Evolutionary conservation across 2,329 filamentous ascomycete species (phyloP).

Genomic region (Epicoccum nigrum): DNA sequence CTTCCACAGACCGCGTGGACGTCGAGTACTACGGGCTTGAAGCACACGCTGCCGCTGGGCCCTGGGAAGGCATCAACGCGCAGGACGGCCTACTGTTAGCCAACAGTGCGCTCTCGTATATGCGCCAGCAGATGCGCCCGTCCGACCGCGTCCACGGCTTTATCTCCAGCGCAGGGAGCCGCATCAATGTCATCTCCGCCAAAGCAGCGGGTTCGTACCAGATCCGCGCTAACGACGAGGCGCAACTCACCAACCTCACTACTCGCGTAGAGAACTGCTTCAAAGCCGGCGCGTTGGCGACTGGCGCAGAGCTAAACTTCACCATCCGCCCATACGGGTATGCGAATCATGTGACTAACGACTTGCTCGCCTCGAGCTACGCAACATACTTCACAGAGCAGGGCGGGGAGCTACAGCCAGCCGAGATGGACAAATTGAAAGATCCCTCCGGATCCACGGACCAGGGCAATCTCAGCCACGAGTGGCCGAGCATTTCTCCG

Average conservation of each 20-base stretch:
- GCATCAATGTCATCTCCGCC: constrained; percentile 20
- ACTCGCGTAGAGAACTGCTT: constrained; percentile 20
- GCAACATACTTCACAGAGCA: constrained; percentile 9
- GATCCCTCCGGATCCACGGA: constrained; percentile 19
- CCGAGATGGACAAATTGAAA: constrained; percentile 8
- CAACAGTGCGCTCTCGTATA: constrained; percentile 19
- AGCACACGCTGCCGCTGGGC: constrained; percentile 41
- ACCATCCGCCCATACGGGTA: constrained; percentile 21
- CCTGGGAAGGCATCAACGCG: constrained; percentile 38
- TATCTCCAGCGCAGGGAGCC: constrained; percentile 15
- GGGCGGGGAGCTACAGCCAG: background rate
- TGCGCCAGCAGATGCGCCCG: constrained; percentile 21
- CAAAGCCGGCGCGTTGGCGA: constrained; percentile 19
- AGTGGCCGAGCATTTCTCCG: constrained; percentile 24
- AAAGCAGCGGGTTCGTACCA: constrained; percentile 14
- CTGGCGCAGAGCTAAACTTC: constrained; percentile 18
- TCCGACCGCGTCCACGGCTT: constrained; percentile 27
- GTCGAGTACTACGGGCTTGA: constrained; percentile 19
- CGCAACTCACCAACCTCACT: constrained; percentile 10
- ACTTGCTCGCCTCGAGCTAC: constrained; percentile 17
- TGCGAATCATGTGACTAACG: constrained; percentile 19
- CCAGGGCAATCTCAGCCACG: constrained; percentile 25
- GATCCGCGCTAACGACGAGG: constrained; percentile 19
- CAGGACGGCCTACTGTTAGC: constrained; percentile 26
- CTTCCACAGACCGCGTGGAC: constrained; percentile 18